Conservation (phyloP, 306 rosid genomes). For the Prinsepia uniflora region DNA sequence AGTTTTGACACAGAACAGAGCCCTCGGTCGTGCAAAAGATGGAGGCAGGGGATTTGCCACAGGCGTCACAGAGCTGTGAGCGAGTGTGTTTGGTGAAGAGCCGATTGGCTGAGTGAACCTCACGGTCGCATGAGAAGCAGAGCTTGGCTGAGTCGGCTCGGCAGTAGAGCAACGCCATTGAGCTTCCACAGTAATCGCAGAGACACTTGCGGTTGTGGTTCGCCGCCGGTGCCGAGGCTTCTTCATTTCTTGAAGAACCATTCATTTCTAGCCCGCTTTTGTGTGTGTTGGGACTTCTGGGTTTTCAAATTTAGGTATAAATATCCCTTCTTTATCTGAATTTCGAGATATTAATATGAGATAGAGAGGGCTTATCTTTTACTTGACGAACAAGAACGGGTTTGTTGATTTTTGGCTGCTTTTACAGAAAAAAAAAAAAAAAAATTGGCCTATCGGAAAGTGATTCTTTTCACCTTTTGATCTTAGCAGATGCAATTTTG, state of each 20-base stretch:
- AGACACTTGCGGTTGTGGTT: constrained; percentile 1
- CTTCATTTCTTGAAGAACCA: constrained; percentile 11
- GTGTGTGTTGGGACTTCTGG: too few relatives aligned
- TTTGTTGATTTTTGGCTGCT: not conserved
- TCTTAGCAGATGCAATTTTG: not conserved
- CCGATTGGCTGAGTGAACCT: constrained; percentile 74
- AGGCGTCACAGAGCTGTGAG: constrained; percentile 61
- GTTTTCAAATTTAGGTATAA: not conserved
- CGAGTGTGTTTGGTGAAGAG: constrained; percentile 86
- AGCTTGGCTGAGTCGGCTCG: constrained; percentile 90
- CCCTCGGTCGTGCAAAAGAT: constrained; percentile 71
- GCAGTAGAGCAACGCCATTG: constrained; percentile 67
- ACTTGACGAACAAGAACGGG: constrained; percentile 46
- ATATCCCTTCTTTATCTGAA: not conserved
- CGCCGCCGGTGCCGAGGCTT: not conserved
- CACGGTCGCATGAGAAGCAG: constrained; percentile 75
- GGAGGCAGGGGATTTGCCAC: constrained; percentile 65
- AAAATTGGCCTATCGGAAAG: not conserved
- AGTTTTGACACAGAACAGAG: constrained; percentile 75
- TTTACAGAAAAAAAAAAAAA: too few relatives aligned
- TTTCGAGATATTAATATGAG: not conserved
- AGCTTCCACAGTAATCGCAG: constrained; percentile 62
- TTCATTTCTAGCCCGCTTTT: constrained; percentile 21
- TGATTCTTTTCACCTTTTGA: constrained; percentile 1
- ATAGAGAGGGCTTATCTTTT: constrained; percentile 20